Base-by-base conservation (phyloP, 441 rosid genomes). In the Pelargonium australe region DNA sequence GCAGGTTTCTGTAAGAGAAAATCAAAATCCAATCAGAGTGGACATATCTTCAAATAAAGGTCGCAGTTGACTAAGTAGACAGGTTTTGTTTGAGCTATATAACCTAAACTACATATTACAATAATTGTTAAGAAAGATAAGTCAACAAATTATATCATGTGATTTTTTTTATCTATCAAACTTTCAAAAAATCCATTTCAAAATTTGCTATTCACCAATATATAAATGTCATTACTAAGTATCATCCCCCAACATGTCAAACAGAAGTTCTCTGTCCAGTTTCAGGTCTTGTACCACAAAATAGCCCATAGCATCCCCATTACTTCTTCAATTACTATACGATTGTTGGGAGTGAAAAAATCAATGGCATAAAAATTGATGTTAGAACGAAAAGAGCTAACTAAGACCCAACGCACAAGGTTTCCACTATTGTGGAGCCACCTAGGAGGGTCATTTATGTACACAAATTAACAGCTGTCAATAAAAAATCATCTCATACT, bases 101-200 rank as follows among this genome's bases (percentile, higher is more conserved):
- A 55, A 17, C n/a, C 11, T 9, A 16, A 7, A 3, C 7, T 28
- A 14, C 19, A 8, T 17, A 53, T n/a, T 47, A 63, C 7, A 70
- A 62, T 3, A 12, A 23, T 9, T 28, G 31, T 63, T 7, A 2
- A 13, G 6, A 19, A 55, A n/a, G 20, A 55, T 6, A 58, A 13
- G 20, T 58, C 25, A 28, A 20, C 75, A 53, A 63, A 10, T 1
- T 13, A 37, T 2, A 17, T 6, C 4, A 57, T 72, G 41, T 64
- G 47, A 62, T 53, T 28, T 20, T 25, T 28, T 3, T 17, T 64
- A 53, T 61, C 19, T 12, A 17, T 47, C 58, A 58, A 49, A 51
- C 19, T 25, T 23, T 71, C 51, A 6, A 70, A 74, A 14, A n/a
- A 19, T 23, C 20, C 9, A 25, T 57, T 57, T 57, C 62, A 23